Evolutionary conservation across 306 rosid genomes (phyloP), one percentile per base, ranked within the genome.

Genomic region (Astragalus membranaceus): DNA sequence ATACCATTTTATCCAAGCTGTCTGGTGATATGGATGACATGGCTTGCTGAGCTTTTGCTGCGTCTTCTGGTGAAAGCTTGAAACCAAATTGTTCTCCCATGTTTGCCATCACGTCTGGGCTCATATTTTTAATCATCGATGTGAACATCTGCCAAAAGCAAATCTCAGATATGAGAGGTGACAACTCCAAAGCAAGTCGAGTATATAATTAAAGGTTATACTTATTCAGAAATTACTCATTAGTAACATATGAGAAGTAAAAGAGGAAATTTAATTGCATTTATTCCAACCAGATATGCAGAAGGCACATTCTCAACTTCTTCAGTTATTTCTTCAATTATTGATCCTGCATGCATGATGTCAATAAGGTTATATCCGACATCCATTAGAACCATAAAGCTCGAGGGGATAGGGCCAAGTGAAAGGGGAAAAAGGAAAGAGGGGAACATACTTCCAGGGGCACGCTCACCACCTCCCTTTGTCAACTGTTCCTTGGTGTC

Each of bases 31-130:
- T 74, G 77, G 99, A 94, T 55, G 97, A 86, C 91, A 94, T 86
- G 14, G 92, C 92, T 80, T 88, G 69, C 70, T 85, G 97, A 81
- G 96, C 97, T 83, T 81, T 91, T 39, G 51, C 91, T 1, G 99
- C 99, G 5, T 94, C 99, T 79, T 91, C 97, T 5, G 58, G 84
- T 50, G 97, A 94, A 65, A 94, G 88, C 79, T 91, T 91, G 47
- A 91, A 42, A 69, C 97, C 99, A 63, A 94, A 91, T 75, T 91
- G 99, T 71, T 91, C 95, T 11, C 97, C 69, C 97, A 91, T 89
- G 85, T 87, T 94, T 72, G 97, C 88, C 96, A 94, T 89, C 97
- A 79, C 83, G 67, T 91, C 99, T 8, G 99, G 99, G 82, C 87
- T 94, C 99, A 94, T 88, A 64, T 85, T 94, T 82, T 94, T 87